phyloP scores from a whole-genome alignment of 345 rosid species.

The Odontarrhena argentea region DNA sequence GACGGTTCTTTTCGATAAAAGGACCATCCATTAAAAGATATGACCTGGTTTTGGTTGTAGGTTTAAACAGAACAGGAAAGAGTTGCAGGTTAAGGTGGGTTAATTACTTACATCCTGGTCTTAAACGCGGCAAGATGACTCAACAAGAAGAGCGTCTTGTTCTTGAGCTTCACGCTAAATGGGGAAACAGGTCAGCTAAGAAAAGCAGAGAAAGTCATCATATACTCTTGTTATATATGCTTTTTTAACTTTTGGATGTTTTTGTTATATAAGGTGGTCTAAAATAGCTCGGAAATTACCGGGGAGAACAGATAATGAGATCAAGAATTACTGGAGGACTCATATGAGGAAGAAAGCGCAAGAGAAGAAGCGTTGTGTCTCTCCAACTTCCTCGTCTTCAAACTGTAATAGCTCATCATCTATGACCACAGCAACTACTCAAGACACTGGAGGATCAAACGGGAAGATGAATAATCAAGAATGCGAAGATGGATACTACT shows the following conservation, averaged over 20 bases:
- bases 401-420: conserved; percentile 52
- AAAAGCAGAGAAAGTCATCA: conserved; percentile 18
- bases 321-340: conserved; percentile 98
- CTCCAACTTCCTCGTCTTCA: conserved; percentile 59
- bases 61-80: conserved; percentile 96
- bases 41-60: conserved; percentile 76
- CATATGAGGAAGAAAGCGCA: conserved; percentile 94
- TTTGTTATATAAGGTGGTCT: conserved; percentile 72
- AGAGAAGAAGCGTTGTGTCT: conserved; percentile 54
- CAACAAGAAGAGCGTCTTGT: conserved; percentile 89
- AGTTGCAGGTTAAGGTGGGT: conserved; percentile 99
- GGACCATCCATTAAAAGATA: conserved; percentile 50
- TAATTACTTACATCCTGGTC: conserved; percentile 96
- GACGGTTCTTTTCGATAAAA: conserved; percentile 48
- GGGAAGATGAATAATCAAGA: conserved; percentile 46
- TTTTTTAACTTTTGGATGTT: background rate
- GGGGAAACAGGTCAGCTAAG: conserved; percentile 85
- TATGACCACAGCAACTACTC: conserved; percentile 58
- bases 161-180: conserved; percentile 87
- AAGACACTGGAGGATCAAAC: conserved; percentile 65
- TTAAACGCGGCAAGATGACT: conserved; percentile 96
- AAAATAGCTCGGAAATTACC: conserved; percentile 92
- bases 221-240: background rate
- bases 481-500: conserved; percentile 54
- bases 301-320: conserved; percentile 96